Conservation (phyloP, 495 filamentous ascomycete species). For the Penicillium taxi region DNA sequence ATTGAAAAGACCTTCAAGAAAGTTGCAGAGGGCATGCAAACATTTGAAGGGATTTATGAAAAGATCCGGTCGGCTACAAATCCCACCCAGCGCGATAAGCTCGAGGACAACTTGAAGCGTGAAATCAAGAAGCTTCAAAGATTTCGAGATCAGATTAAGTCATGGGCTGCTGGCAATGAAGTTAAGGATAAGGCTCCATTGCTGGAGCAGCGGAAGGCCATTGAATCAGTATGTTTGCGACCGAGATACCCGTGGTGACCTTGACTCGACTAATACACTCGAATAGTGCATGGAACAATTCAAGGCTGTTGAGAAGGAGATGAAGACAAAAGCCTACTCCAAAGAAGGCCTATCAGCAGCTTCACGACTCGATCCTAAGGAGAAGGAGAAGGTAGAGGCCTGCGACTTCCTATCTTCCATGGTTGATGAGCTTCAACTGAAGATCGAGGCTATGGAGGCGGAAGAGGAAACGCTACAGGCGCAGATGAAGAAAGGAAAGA, state of each 20-base stretch:
- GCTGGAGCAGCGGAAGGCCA: conserved; percentile 84
- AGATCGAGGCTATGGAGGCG: conserved; percentile 87
- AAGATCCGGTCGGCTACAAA: conserved; percentile 90
- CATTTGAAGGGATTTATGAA: conserved; percentile 89
- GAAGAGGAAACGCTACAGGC: conserved; percentile 81
- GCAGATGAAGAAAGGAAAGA: conserved; percentile 90
- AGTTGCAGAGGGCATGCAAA: conserved; percentile 81
- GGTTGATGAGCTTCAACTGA: conserved; percentile 89
- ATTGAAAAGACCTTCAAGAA: conserved; percentile 99
- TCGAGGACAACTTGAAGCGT: conserved; percentile 93
- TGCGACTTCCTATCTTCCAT: conserved; percentile 74
- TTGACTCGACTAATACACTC: neutral
- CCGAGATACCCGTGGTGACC: neutral
- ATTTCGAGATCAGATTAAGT: conserved; percentile 96
- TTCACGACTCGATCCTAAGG: conserved; percentile 87
- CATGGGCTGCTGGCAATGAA: conserved; percentile 93
- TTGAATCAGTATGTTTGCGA: conserved; percentile 70
- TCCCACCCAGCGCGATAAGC: conserved; percentile 92
- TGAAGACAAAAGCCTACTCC: conserved; percentile 99
- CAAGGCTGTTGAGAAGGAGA: conserved; percentile 99
- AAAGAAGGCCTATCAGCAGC: conserved; percentile 91
- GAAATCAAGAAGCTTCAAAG: conserved; percentile 99
- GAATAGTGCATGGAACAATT: conserved; percentile 97
- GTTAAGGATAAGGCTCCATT: conserved; percentile 98
- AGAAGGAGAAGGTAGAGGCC: conserved; percentile 82